These are phyloP conservation scores for Centaurea solstitialis DNA, from an alignment of 129 eudicot genomes.

Conservation along the genomic window DNA sequence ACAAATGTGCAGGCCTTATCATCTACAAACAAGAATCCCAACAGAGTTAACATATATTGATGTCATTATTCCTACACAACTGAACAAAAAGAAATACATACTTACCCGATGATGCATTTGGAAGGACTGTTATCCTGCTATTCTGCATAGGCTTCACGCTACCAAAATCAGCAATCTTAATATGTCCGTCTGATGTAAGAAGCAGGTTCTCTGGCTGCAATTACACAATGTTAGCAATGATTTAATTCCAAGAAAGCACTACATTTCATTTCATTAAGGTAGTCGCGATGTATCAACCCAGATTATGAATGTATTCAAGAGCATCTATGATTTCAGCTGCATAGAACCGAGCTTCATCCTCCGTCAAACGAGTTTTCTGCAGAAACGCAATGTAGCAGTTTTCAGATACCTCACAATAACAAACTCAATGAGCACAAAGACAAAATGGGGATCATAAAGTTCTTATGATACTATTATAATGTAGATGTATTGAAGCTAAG, in stretches of 20 bases:
- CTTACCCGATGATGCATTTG: constrained; percentile 81
- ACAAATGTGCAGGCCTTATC: constrained; percentile 96
- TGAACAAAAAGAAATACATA: neutral
- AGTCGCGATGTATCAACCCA: constrained; percentile 74
- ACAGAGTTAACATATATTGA: neutral
- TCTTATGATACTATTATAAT: neutral
- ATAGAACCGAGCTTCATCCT: constrained; percentile 77
- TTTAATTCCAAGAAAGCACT: neutral
- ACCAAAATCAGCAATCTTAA: constrained; percentile 87
- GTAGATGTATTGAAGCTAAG: neutral
- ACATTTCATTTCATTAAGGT: neutral
- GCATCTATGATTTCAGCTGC: constrained; percentile 83
- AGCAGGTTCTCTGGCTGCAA: constrained; percentile 80
- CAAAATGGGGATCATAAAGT: neutral
- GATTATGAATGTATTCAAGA: constrained; percentile 73
- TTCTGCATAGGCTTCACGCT: constrained; percentile 85
- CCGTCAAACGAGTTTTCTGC: constrained; percentile 76
- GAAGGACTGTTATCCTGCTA: constrained; percentile 74
- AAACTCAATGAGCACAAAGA: neutral
- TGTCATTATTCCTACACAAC: neutral
- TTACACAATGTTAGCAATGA: constrained; percentile 11
- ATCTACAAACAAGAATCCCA: constrained; percentile 43
- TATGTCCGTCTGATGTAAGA: constrained; percentile 71
- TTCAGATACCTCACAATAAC: neutral
- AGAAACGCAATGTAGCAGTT: neutral